phyloP scores from a whole-genome alignment of 306 rosid genomes.

The Spatholobus suberectus region DNA sequence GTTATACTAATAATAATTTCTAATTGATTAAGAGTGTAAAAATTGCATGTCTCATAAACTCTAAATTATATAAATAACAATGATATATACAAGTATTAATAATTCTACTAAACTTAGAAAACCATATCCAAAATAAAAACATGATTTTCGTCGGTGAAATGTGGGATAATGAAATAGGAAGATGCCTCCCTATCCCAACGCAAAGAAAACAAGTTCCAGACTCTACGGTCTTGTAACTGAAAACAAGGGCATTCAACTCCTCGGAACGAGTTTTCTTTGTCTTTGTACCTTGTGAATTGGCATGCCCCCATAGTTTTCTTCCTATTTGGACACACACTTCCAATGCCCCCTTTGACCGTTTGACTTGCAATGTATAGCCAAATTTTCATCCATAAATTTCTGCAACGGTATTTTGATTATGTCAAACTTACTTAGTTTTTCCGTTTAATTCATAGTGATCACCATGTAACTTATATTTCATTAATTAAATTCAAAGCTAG shows the following conservation, averaged over 20 bases:
- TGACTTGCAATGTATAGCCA: conserved; percentile 11
- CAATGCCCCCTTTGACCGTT: conserved; percentile 54
- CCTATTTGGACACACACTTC: conserved; percentile 43
- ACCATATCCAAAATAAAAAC: too few species aligned
- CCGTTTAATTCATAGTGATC: neutral
- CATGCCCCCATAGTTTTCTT: conserved; percentile 20
- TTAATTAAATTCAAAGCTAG: neutral
- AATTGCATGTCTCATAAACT: too few species aligned
- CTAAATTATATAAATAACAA: too few species aligned
- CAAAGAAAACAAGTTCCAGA: conserved; percentile 48
- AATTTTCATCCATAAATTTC: conserved; percentile 1
- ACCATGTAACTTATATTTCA: neutral
- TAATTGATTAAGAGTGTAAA: too few species aligned
- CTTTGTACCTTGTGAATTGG: conserved; percentile 35
- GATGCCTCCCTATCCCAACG: conserved; percentile 54
- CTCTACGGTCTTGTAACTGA: conserved; percentile 50
- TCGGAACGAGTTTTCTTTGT: conserved; percentile 51
- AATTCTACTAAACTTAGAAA: neutral
- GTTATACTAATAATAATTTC: too few species aligned
- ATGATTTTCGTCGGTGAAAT: neutral
- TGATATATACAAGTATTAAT: too few species aligned
- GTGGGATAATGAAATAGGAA: conserved; percentile 22
- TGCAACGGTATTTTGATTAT: neutral
- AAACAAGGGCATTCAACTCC: conserved; percentile 55
- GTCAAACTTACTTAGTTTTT: conserved; percentile 17